Evolutionary conservation across 352 stramenopile genomes (phyloP).

Genomic region (Globisporangium spiculum): DNA sequence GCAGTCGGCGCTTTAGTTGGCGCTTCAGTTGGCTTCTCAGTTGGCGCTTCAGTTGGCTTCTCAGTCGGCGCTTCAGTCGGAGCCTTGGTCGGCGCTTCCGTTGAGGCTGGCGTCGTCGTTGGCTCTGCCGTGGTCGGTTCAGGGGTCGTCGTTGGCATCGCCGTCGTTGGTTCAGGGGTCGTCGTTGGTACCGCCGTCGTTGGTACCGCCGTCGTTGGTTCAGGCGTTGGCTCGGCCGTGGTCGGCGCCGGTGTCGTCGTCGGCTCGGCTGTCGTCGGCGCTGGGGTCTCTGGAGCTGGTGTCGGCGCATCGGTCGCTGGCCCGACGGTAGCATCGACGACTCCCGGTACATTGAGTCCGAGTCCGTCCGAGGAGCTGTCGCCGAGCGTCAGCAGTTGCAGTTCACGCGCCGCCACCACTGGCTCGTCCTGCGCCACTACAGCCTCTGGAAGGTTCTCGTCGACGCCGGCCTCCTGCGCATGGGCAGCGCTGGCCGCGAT

Average conservation of each 20-base stretch:
- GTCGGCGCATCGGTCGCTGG: not conserved
- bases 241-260: not conserved
- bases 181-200: not conserved
- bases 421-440: not conserved
- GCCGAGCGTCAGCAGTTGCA: constrained; percentile 7
- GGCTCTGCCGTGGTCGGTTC: not conserved
- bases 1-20: constrained; percentile 8
- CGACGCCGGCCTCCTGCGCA: constrained; percentile 16
- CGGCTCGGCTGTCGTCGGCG: not conserved
- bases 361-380: not conserved
- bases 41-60: constrained; percentile 4
- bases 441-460: not conserved
- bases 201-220: not conserved
- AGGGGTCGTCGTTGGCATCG: not conserved
- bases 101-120: constrained; percentile 12
- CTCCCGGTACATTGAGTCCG: not conserved
- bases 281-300: not conserved
- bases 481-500: constrained; percentile 2
- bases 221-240: not conserved
- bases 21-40: constrained; percentile 1
- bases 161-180: not conserved
- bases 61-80: constrained; percentile 2
- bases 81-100: constrained; percentile 1
- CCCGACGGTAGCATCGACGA: constrained; percentile 2
- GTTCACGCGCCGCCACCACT: not conserved